Evolutionary conservation across 2,329 filamentous ascomycete genomes (phyloP), one percentile per base, ranked within the genome.

Genomic region (Leptosphaerulina australis): DNA sequence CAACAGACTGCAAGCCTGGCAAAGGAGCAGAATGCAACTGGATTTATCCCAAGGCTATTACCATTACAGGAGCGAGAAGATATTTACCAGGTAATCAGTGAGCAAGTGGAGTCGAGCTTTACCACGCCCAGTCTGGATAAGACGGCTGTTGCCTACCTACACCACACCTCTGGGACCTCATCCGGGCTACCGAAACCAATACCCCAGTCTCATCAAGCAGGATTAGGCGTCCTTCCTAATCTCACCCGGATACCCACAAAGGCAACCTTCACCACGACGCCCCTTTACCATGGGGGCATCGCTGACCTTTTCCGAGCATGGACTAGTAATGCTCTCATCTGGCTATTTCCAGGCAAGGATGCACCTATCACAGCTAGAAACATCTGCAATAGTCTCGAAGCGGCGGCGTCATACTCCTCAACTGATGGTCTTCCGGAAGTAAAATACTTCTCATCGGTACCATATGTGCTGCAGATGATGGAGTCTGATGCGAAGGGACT

Each of bases 391-490:
- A 81, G 80, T 10, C 66, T 87, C 1, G 58, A 73, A 0, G 61
- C 65, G 10, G 75, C 79, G 3, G 62, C 24, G 49, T 59, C 31
- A 11, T 33, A 58, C 33, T 22, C 63, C 44, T 10, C 44, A n/a
- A 44, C 41, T n/a, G 50, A 44, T 38, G 46, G 53, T n/a, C 41
- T 57, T 4, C 69, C 73, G 0, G 55, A 60, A 17, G 72, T 85
- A 2, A 76, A 71, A 30, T 86, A 86, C 56, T 87, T 88, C 58
- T 83, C 84, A 0, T 84, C 80, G 0, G 84, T 88, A 0, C 90
- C 89, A 6, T 97, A 93, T 67, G 91, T 97, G 26, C 82, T 88
- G 68, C 90, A 91, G 37, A 82, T 97, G 59, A 96, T 99, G 88
- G 83, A 87, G 63, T 87, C 91, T 9, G 95, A 90, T 62, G 90